Base-by-base conservation (phyloP, 1,284 basidiomycete species). In the Peniophora sp. region DNA sequence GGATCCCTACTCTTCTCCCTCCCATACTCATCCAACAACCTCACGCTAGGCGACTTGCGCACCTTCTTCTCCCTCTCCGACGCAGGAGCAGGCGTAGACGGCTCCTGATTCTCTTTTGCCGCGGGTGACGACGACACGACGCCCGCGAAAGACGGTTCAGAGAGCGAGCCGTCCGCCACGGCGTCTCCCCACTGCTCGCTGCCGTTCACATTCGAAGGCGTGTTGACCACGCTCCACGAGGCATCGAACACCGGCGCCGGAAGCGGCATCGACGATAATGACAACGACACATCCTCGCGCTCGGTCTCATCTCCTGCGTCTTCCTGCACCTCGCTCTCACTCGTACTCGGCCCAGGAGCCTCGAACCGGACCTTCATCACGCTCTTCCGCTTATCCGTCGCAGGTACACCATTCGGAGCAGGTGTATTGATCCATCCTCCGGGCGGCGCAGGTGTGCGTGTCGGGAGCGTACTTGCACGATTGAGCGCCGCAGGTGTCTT, bases 311-410 rank as follows among this genome's bases (percentile, higher is more conserved):
- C 39, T 32, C 52, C 52, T 20, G 27, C 48, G 47, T 51, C 52
- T 22, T 51, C 50, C 10, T 46, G n/a, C n/a, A n/a, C n/a, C n/a
- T n/a, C n/a, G n/a, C n/a, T n/a, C n/a, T n/a, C n/a, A n/a, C n/a
- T n/a, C n/a, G n/a, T n/a, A n/a, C n/a, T 52, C 32, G 69, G 69
- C 23, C 68, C 62, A 11, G 70, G 64, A 46, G 66, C 54, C 49
- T 88, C 79, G 58, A 88, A 89, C 37, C 85, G 79, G 48, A 88
- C 86, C 59, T 81, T 85, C 59, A 78, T 56, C 15, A 69, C 60
- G 48, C 70, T 70, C 54, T 68, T 73, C 52, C 63, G 55, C 54
- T 78, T 72, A 53, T 69, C 67, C 2, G 68, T 61, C 6, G 64
- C 69, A 10, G 85, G 85, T 17, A n/a, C 34, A n/a, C 10, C 34